Conservation (phyloP, 768 basidiomycete genomes). For the Cystobasidium tubakii region DNA sequence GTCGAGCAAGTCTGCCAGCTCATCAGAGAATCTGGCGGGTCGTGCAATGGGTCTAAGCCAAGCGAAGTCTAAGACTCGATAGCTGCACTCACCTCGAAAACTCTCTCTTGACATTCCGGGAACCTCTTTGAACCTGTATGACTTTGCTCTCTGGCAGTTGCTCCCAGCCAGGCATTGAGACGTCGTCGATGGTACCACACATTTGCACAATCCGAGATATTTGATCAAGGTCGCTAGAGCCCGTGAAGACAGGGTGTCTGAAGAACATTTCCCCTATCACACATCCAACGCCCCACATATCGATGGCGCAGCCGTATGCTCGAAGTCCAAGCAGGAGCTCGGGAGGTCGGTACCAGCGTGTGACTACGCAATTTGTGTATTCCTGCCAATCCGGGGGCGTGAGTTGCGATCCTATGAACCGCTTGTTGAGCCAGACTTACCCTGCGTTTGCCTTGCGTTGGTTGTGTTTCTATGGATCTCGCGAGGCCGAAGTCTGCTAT, state of each 20-base stretch:
- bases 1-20: constrained; percentile 66
- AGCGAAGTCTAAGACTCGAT: too few relatives aligned
- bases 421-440: not conserved
- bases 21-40: constrained; percentile 20
- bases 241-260: constrained; percentile 76
- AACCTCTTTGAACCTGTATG: not conserved
- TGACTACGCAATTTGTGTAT: constrained; percentile 94
- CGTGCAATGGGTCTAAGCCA: too few relatives aligned
- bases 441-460: constrained; percentile 30
- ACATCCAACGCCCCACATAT: constrained; percentile 98
- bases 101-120: constrained; percentile 4
- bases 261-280: constrained; percentile 96
- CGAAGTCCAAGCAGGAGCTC: constrained; percentile 83
- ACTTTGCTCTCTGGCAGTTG: constrained; percentile 43
- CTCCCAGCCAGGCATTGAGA: constrained; percentile 50
- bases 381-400: constrained; percentile 54
- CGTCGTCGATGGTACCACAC: constrained; percentile 69
- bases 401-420: not conserved
- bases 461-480: constrained; percentile 50
- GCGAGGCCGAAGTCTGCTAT: constrained; percentile 97
- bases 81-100: constrained; percentile 19
- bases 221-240: constrained; percentile 84
- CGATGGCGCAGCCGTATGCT: constrained; percentile 86
- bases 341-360: constrained; percentile 88
- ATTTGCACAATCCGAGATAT: constrained; percentile 78